Conservation (phyloP, 495 filamentous ascomycete species). For the Xylaria palmicola region DNA sequence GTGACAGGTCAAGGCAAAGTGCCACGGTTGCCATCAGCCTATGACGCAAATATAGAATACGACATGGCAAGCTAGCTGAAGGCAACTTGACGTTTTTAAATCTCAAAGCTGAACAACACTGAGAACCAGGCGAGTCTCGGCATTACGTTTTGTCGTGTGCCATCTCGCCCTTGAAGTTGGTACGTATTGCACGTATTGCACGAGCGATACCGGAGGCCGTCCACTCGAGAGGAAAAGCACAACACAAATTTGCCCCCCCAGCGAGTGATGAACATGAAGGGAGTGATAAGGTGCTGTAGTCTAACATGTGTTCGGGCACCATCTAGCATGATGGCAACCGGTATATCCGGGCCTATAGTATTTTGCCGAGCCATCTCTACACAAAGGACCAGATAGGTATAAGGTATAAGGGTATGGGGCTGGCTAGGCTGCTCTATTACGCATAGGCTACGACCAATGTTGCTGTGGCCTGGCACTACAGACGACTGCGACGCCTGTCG, state of each 20-base stretch:
- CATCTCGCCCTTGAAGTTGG: not conserved
- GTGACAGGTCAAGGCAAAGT: not conserved
- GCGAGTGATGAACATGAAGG: not conserved
- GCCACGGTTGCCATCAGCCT: not conserved
- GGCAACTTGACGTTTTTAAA: not conserved
- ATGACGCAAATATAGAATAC: not conserved
- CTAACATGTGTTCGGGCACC: too few relatives aligned
- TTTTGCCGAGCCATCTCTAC: not conserved
- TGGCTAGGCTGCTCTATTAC: not conserved
- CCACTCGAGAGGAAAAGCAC: not conserved
- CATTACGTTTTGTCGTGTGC: not conserved
- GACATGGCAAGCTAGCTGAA: not conserved
- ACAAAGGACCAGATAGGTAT: not conserved
- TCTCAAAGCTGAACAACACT: not conserved
- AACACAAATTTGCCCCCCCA: not conserved
- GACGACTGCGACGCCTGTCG: not conserved
- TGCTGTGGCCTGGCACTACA: not conserved
- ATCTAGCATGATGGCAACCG: too few relatives aligned
- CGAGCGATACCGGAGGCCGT: slow-evolving; percentile 2
- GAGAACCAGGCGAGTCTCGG: not conserved
- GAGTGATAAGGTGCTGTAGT: not conserved
- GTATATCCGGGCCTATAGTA: not conserved
- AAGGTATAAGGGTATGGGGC: not conserved
- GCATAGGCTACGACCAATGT: not conserved
- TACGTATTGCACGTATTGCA: too few relatives aligned